Evolutionary conservation across 2,329 filamentous ascomycete genomes (phyloP), one percentile per base, ranked within the genome.

Genomic region (Lasiodiplodia sp.): DNA sequence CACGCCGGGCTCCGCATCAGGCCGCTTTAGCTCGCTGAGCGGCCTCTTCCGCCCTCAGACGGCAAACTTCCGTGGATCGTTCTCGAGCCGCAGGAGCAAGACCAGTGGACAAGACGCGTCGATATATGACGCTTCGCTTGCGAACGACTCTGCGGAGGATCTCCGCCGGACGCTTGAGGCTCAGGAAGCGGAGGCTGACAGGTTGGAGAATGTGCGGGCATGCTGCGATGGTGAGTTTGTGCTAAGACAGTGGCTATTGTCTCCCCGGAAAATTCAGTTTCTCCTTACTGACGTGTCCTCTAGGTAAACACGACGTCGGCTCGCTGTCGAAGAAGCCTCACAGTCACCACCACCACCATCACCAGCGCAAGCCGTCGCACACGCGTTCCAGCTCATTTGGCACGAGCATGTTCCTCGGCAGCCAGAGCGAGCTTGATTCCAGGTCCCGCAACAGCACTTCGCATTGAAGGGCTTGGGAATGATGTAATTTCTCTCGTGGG

Each of bases 161-260:
- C 79, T 97, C 68, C 86, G 93, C 68, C 87, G 90, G 71, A 89
- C 94, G 71, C 92, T 95, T 74, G 92, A 95, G 80, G 86, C 81
- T 60, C 90, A 94, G 76, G 91, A 95, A 75, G 85, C 89, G 66
- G 92, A 94, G 72, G 85, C 90, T 31, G 92, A 94, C 76, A 87
- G 90, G 71, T 85, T 98, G 75, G 95, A 98, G 85, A 97, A 99
- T 79, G 96, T 99, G 72, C 87, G 96, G 77, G 94, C 95, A 69
- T 99, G 96, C 83, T 99, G 96, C 81, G 96, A 98, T 87, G 96
- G 94, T 68, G 52, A 65, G 67, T 65, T 31, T 21, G 18, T 51
- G 12, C 28, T 11, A 18, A 64, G 18, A 95, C 86, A 87, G 91
- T 83, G 68, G 68, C 52, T 52, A 31, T 34, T 64, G 23, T 49